phyloP scores from a whole-genome alignment of 2,329 filamentous ascomycete species.

The Exophiala sideris region DNA sequence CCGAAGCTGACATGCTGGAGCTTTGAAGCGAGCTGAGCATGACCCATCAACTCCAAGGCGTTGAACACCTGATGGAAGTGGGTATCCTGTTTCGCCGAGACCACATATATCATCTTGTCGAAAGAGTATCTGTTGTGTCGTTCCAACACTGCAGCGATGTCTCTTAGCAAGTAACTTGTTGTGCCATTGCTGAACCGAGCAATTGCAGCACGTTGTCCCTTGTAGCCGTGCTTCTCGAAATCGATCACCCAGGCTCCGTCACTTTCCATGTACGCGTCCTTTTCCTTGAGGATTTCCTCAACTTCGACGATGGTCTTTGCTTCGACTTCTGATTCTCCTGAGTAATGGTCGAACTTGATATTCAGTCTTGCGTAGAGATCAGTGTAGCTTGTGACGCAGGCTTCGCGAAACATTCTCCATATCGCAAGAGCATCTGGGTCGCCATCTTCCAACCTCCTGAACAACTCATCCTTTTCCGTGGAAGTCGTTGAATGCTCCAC shows the following conservation, averaged over 20 bases:
- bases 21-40: slow-evolving; percentile 64
- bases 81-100: slow-evolving; percentile 68
- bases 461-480: slow-evolving; percentile 52
- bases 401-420: slow-evolving; percentile 65
- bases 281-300: slow-evolving; percentile 60
- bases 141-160: slow-evolving; percentile 70
- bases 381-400: slow-evolving; percentile 65
- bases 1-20: slow-evolving; percentile 75
- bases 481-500: slow-evolving; percentile 46
- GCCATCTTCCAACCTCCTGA: slow-evolving; percentile 68
- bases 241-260: slow-evolving; percentile 71
- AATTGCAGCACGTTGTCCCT: slow-evolving; percentile 67
- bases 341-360: slow-evolving; percentile 68
- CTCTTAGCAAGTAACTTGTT: slow-evolving; percentile 72
- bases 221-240: slow-evolving; percentile 65
- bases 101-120: slow-evolving; percentile 78
- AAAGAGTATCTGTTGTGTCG: slow-evolving; percentile 61
- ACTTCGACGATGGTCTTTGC: slow-evolving; percentile 64
- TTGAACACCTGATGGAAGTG: slow-evolving; percentile 74
- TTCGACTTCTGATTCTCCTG: slow-evolving; percentile 70
- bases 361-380: slow-evolving; percentile 67
- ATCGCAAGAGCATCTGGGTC: slow-evolving; percentile 58
- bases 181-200: slow-evolving; percentile 72
- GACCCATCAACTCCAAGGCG: slow-evolving; percentile 68
- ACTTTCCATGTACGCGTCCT: slow-evolving; percentile 64